Percentiles rank a stretch among this genome's conserved stretches.
phyloP scores from a whole-genome alignment of 2,329 filamentous ascomycete species.

The Emergomyces africanus region DNA sequence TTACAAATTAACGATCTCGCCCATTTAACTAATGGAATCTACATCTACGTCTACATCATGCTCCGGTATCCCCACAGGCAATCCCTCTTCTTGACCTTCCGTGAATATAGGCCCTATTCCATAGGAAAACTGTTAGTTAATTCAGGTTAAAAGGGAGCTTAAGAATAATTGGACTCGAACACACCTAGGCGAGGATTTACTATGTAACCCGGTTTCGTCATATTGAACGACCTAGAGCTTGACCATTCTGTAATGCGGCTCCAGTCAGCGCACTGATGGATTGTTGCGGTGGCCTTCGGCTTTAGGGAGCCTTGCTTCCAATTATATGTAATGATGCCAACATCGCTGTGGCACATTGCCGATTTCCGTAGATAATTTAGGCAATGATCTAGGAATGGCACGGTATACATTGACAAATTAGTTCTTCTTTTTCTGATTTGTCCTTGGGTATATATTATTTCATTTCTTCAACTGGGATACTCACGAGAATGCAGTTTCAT shows the following conservation, averaged over 20 bases:
- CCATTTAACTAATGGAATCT: not conserved
- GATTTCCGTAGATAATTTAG: not conserved
- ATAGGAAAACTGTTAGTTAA: not conserved
- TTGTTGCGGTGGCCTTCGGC: not conserved
- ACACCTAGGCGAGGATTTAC: not conserved
- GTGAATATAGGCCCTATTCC: not conserved
- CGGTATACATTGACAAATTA: not conserved
- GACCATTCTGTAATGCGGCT: not conserved
- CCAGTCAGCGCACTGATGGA: not conserved
- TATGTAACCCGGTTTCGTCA: not conserved
- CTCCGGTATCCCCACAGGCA: not conserved
- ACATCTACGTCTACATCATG: not conserved
- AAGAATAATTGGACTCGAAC: not conserved
- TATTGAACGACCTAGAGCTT: not conserved
- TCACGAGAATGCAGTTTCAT: slow-evolving; percentile 1
- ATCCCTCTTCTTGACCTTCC: not conserved
- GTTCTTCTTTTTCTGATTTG: too few species aligned
- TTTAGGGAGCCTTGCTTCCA: not conserved
- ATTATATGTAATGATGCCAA: not conserved
- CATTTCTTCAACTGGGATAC: not conserved
- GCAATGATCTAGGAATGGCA: not conserved
- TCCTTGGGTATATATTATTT: too few species aligned
- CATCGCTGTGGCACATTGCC: not conserved
- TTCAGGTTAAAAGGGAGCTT: too few species aligned
- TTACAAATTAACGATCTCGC: not conserved